Evolutionary conservation across 345 rosid genomes (phyloP).

Genomic region (Linum lewisii): DNA sequence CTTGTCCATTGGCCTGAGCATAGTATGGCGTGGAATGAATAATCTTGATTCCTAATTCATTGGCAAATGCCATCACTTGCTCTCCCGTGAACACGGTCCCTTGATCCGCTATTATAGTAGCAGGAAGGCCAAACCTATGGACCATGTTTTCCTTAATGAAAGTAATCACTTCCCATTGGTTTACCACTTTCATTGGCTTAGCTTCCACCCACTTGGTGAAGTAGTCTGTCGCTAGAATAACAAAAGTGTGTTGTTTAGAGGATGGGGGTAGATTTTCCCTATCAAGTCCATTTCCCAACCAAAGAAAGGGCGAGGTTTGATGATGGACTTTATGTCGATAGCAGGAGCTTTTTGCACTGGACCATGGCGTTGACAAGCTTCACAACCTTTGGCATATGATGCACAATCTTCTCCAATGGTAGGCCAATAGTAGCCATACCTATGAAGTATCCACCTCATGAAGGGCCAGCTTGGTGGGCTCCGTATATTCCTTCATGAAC

Average conservation of each 20-base stretch:
- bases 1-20: conserved; percentile 6
- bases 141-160: conserved; percentile 4
- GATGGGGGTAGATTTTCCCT: conserved; percentile 7
- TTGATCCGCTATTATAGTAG: not conserved
- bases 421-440: not conserved
- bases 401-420: not conserved
- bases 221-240: not conserved
- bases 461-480: not conserved
- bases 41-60: not conserved
- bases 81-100: not conserved
- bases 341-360: not conserved
- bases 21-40: not conserved
- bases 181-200: not conserved
- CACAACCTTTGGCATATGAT: not conserved
- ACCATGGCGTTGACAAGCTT: not conserved
- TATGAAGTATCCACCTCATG: not conserved
- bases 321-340: not conserved
- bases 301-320: not conserved
- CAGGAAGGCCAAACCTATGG: not conserved
- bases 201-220: conserved; percentile 5
- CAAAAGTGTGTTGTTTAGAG: not conserved
- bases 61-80: not conserved
- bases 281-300: not conserved
- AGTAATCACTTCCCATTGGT: not conserved
- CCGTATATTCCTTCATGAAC: not conserved